Evolutionary conservation across 1,139 yeast genomes (phyloP), one percentile per base, ranked within the genome.

Genomic region (Yamadazyma siamensis): DNA sequence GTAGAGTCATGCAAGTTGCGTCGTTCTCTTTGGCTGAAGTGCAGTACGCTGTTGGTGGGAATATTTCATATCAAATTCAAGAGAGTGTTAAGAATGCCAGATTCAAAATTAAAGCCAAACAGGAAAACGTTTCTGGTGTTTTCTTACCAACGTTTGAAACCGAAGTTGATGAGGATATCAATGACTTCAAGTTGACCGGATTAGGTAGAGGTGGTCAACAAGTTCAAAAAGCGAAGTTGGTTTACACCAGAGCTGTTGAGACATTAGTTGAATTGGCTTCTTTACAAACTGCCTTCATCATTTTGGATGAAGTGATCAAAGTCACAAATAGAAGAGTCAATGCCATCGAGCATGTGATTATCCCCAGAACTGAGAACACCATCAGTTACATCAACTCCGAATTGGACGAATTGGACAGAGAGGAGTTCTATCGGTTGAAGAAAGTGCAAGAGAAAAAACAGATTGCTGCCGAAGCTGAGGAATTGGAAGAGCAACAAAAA

Each of bases 121-220:
- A 89, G 56, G 98, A 91, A 56, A 91, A 91, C 59, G 97, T 91
- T 27, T 81, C 94, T 38, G 98, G 98, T 61, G 98, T 91, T 16
- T 79, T 81, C 49, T 71, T 91, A 50, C 98, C 98, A 19, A 87
- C 91, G 36, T 91, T 91, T 49, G 96, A 88, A 49, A 77, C 89
- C 19, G 83, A 74, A 45, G 77, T 87, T 40, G 85, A 87, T 51
- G 87, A 85, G 40, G 77, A 78, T 15, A 84, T 87, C 52, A 91
- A 89, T 50, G 98, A 91, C 52, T 91, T 91, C 68, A 86, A 86
- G 56, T 71, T 91, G 77, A 91, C 97, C 7, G 98, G 98, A 42
- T 71, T 91, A 47, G 98, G 98, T 31, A 77, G 97, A 55, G 98
- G 98, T 60, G 97, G 98, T 40, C 98, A 91, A 59, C 98, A 91